These are phyloP conservation scores for Aspergillus uvarum DNA, from an alignment of 2,329 filamentous ascomycete species.

Conservation along the genomic window DNA sequence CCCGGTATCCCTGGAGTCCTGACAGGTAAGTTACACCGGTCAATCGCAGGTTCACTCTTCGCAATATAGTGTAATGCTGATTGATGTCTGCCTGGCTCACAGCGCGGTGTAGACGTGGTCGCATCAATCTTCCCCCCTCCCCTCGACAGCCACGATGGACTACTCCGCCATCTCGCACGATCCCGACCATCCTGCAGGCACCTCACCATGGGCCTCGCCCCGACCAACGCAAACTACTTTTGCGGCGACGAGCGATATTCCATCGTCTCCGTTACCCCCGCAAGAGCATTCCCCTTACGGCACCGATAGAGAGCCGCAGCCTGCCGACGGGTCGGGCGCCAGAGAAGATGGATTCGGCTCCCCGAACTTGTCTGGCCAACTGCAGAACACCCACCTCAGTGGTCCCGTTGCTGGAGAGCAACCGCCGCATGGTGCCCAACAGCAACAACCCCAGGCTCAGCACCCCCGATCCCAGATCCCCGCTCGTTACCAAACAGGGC, in stretches of 20 bases:
- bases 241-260: constrained; percentile 37
- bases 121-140: constrained; percentile 13
- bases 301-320: constrained; percentile 21
- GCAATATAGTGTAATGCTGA: constrained; percentile 7
- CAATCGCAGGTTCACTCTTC: not conserved
- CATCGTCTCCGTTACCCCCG: constrained; percentile 43
- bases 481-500: constrained; percentile 50
- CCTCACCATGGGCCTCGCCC: constrained; percentile 65
- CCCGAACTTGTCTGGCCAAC: constrained; percentile 45
- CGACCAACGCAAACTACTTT: constrained; percentile 49
- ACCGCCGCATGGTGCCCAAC: constrained; percentile 33
- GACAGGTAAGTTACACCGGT: constrained; percentile 20
- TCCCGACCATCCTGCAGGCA: constrained; percentile 57
- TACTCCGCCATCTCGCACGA: constrained; percentile 62
- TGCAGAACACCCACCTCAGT: constrained; percentile 42
- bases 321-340: constrained; percentile 18
- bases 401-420: constrained; percentile 42
- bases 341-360: constrained; percentile 36
- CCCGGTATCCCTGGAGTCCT: constrained; percentile 1
- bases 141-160: constrained; percentile 54
- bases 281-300: constrained; percentile 38
- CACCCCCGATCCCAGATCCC: constrained; percentile 45
- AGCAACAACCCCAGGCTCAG: constrained; percentile 37
- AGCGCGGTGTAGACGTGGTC: constrained; percentile 22
- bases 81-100: constrained; percentile 7